Conservation (phyloP, 2,329 filamentous ascomycete species). For the Leptographium lundbergii region DNA sequence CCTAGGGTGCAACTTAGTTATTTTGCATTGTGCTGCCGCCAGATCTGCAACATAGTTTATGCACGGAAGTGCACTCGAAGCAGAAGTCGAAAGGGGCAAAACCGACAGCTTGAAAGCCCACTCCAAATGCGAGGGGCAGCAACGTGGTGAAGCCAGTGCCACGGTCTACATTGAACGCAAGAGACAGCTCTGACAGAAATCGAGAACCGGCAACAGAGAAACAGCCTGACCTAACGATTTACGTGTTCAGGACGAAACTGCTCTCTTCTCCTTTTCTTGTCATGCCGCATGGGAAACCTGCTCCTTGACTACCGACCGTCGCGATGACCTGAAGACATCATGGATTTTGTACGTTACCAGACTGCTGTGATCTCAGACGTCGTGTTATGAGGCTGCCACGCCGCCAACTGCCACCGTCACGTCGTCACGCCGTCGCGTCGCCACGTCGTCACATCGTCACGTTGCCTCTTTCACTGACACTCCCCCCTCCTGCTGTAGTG, state of each 20-base stretch:
- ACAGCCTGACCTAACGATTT: not conserved
- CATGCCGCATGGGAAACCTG: not conserved
- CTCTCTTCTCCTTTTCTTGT: not conserved
- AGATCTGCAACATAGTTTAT: conserved; percentile 10
- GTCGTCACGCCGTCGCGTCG: not conserved
- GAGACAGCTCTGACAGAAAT: not conserved
- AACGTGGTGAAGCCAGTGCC: not conserved
- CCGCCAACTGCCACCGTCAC: not conserved
- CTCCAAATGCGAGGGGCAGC: not conserved
- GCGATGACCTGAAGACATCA: conserved; percentile 36
- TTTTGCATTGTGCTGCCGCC: conserved; percentile 1
- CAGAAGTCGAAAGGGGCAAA: not conserved
- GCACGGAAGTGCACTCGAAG: not conserved
- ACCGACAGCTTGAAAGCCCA: not conserved
- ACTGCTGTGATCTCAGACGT: not conserved
- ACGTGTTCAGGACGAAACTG: not conserved
- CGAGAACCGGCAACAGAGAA: not conserved
- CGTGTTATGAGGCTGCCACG: not conserved
- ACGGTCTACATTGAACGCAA: not conserved
- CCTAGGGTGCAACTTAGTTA: not conserved
- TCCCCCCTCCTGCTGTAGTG: conserved; percentile 30
- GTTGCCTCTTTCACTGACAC: not conserved
- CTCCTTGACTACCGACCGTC: conserved; percentile 2
- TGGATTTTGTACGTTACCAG: conserved; percentile 41
- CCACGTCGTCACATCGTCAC: not conserved